Conservation (phyloP, 768 basidiomycete species). For the Pleurotus tuber-regium region DNA sequence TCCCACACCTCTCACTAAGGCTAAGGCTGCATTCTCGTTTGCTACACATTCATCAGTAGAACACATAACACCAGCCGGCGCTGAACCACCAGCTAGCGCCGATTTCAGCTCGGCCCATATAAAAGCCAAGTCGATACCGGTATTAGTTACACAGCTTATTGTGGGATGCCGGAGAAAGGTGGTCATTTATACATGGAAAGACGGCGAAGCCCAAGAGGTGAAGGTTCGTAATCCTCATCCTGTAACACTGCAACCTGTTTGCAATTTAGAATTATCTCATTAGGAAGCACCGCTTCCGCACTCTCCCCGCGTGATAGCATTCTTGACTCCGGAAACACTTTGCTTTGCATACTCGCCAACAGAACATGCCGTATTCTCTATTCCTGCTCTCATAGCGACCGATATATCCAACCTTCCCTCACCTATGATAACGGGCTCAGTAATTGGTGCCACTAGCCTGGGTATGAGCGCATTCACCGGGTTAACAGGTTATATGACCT, state of each 20-base stretch:
- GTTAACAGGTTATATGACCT: conserved; percentile 81
- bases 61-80: conserved; percentile 29
- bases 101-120: conserved; percentile 21
- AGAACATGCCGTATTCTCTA: conserved; percentile 71
- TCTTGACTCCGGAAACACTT: conserved; percentile 57
- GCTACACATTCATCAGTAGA: conserved; percentile 65
- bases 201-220: conserved; percentile 72
- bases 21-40: conserved; percentile 83
- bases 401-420: conserved; percentile 53
- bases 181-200: conserved; percentile 83
- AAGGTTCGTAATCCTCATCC: conserved; percentile 49
- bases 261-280: neutral
- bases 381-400: conserved; percentile 53
- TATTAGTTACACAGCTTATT: conserved; percentile 70
- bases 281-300: conserved; percentile 86
- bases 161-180: conserved; percentile 86
- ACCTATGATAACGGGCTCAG: conserved; percentile 17
- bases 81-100: conserved; percentile 19
- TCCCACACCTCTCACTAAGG: conserved; percentile 68
- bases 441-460: conserved; percentile 18
- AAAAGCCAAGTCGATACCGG: conserved; percentile 51
- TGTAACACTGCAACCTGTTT: neutral
- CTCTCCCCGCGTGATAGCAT: conserved; percentile 82
- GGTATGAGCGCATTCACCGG: conserved; percentile 80
- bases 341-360: conserved; percentile 82